Base-by-base conservation (phyloP, 352 stramenopile species). In the Achlya hypogyna region DNA sequence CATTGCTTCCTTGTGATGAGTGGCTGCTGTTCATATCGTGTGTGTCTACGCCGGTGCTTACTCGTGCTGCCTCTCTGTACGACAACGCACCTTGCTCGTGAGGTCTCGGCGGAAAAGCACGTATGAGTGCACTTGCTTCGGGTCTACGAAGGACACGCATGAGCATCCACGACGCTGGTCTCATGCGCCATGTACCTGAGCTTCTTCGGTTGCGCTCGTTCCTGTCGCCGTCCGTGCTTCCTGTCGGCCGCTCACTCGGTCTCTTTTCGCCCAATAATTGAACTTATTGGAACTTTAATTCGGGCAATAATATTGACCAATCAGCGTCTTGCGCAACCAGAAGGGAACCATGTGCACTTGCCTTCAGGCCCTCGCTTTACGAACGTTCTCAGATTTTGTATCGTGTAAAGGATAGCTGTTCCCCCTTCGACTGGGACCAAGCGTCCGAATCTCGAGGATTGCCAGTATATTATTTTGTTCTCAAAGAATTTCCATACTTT, bases 221-320 rank as follows among this genome's bases (percentile, higher is more conserved):
- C 49, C 10, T 56, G 49, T 56, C 31, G 10, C 16, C 49, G 49
- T n/a, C 25, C 49, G 49, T 20, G 16, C 31, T 38, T 35, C 12
- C 49, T 56, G 25, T 56, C 49, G 49, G 49, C 49, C 49, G 49
- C 49, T 56, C 49, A 56, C 49, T 56, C 49, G 31, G 25, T 56
- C 49, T 56, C 31, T 10, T 56, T 56, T 56, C 49, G 49, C 49
- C 49, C 49, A 56, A 56, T 56, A 56, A 20, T 56, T 56, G 49
- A 56, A 56, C 49, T 56, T 56, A 56, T 56, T 56, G 49, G 49
- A 56, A 56, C 49, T 56, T 56, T 56, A 56, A 56, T 38, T n/a
- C 12, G 1, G 2, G 25, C 2, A 3, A 20, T 10, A 56, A 38
- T 56, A 56, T 56, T 56, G 25, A 20, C 49, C 49, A 56, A 56